phyloP scores from a whole-genome alignment of 495 filamentous ascomycete species.

The Astrocystis sublimbata region DNA sequence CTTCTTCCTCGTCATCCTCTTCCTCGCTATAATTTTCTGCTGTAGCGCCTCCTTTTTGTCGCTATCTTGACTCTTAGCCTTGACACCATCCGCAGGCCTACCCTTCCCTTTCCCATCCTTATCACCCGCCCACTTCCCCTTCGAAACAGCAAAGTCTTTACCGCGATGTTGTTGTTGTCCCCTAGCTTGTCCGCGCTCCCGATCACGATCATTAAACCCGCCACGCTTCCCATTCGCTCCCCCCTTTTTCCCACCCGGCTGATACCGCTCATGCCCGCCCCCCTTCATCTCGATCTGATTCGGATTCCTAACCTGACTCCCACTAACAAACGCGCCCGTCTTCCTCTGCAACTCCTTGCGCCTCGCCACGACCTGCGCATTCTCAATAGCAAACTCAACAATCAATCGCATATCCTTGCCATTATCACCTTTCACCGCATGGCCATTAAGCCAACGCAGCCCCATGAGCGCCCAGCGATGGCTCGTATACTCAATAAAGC shows the following conservation, averaged over 20 bases:
- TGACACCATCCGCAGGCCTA: slow-evolving; percentile 18
- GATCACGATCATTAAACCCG: no score
- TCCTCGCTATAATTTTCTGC: slow-evolving; percentile 51
- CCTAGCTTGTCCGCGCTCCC: no score
- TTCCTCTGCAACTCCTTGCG: slow-evolving; percentile 71
- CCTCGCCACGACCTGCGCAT: slow-evolving; percentile 85
- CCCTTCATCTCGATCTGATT: not conserved
- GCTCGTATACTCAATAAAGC: slow-evolving; percentile 95
- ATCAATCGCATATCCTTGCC: slow-evolving; percentile 68
- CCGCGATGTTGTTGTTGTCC: slow-evolving; percentile 13
- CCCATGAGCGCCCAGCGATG: slow-evolving; percentile 97
- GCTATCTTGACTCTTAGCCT: slow-evolving; percentile 5
- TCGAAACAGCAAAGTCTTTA: slow-evolving; percentile 35
- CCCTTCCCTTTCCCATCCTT: slow-evolving; percentile 20
- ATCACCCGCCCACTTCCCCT: slow-evolving; percentile 24
- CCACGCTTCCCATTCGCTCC: no score
- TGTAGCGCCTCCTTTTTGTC: slow-evolving; percentile 40
- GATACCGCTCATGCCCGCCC: no score
- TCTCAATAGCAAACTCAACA: slow-evolving; percentile 98
- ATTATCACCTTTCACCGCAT: slow-evolving; percentile 54
- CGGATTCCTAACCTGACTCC: not conserved
- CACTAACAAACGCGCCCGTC: slow-evolving; percentile 24
- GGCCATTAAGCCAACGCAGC: slow-evolving; percentile 87
- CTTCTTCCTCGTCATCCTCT: slow-evolving; percentile 52
- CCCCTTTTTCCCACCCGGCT: no score